A percentile compares a stretch with the other conserved stretches of the same genome.
phyloP scores from a whole-genome alignment of 306 rosid species.

The Pyrus betulifolia region DNA sequence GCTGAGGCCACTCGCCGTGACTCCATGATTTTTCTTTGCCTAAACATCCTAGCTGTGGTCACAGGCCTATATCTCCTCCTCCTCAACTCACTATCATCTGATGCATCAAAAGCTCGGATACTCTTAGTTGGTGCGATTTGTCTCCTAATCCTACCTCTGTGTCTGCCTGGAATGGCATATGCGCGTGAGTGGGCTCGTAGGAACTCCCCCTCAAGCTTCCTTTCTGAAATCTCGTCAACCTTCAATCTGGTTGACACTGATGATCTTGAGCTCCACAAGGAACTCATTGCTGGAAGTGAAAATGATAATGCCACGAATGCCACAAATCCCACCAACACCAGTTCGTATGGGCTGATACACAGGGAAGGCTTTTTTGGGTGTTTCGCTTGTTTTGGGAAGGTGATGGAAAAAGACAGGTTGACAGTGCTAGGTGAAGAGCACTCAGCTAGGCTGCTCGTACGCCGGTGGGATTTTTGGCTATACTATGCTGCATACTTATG shows the following conservation, averaged over 20 bases:
- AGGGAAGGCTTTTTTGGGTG: conserved; percentile 18
- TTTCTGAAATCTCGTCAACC: conserved; percentile 11
- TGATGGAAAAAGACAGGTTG: conserved; percentile 39
- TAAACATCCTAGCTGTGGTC: conserved; percentile 49
- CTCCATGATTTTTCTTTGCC: conserved; percentile 39
- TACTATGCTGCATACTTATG: conserved; percentile 65
- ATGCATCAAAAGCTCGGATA: conserved; percentile 21
- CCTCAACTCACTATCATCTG: conserved; percentile 33
- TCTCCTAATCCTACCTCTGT: conserved; percentile 38
- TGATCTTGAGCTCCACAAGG: conserved; percentile 39
- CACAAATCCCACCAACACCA: neutral
- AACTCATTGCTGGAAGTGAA: conserved; percentile 26
- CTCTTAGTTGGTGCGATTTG: conserved; percentile 48
- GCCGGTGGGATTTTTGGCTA: conserved; percentile 68
- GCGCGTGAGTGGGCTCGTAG: conserved; percentile 25
- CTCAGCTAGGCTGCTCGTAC: conserved; percentile 26
- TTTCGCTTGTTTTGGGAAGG: conserved; percentile 4
- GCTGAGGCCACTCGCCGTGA: conserved; percentile 14
- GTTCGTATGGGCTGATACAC: conserved; percentile 5
- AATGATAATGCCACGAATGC: neutral
- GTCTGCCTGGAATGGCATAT: conserved; percentile 37
- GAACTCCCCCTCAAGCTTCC: conserved; percentile 4
- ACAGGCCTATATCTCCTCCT: conserved; percentile 69
- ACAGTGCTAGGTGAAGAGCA: conserved; percentile 62
- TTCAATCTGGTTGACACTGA: conserved; percentile 13